These are phyloP conservation scores for Buxus sempervirens DNA, from an alignment of 164 flowering plant genomes.

Conservation along the genomic window DNA sequence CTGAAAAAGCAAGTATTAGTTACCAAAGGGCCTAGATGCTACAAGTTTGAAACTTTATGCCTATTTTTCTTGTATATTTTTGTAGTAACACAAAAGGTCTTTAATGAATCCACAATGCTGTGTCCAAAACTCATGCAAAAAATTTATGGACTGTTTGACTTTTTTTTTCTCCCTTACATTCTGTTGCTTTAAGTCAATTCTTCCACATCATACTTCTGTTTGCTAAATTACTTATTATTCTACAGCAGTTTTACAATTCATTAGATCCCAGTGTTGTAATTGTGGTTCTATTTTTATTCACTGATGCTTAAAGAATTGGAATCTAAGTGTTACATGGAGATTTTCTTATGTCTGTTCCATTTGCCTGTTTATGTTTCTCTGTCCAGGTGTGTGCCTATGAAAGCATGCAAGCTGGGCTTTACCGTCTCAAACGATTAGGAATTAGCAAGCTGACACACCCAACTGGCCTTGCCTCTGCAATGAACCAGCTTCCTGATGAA, in stretches of 20 bases:
- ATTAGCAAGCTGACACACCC: slow-evolving; percentile 68
- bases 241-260: neutral
- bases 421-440: slow-evolving; percentile 87
- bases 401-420: slow-evolving; percentile 89
- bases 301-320: neutral
- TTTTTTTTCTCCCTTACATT: too few relatives aligned
- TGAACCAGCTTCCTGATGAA: slow-evolving; percentile 97
- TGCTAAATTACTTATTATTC: neutral
- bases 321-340: neutral
- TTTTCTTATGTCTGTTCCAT: neutral
- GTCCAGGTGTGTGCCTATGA: slow-evolving; percentile 86
- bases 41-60: too few relatives aligned
- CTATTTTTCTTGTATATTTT: too few relatives aligned
- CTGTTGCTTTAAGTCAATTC: neutral
- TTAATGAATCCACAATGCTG: too few relatives aligned
- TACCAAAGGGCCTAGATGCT: too few relatives aligned
- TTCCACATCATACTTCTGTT: neutral
- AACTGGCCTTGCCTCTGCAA: slow-evolving; percentile 71
- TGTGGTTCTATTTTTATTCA: neutral
- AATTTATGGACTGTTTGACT: too few relatives aligned
- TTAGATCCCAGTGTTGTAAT: neutral
- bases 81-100: too few relatives aligned
- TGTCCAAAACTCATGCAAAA: too few relatives aligned
- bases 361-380: slow-evolving; percentile 1
- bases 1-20: neutral